Base-by-base conservation (phyloP, 768 basidiomycete species). In the Kwoniella mangroviensis region DNA sequence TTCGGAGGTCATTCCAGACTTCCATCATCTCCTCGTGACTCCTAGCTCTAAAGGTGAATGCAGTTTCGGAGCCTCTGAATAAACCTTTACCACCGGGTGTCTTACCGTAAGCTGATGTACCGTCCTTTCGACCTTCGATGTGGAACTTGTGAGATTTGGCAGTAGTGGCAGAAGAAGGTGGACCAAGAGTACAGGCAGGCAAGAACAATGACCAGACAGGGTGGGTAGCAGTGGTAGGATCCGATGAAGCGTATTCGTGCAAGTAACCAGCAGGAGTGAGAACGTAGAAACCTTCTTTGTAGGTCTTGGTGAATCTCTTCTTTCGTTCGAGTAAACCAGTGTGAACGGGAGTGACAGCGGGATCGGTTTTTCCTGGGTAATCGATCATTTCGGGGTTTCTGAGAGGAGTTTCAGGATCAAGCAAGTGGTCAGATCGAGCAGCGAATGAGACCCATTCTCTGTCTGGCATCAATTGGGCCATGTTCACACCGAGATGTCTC, bases 21-120 rank as follows among this genome's bases (percentile, higher is more conserved):
- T 99, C 97, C 93, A 98, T 93, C 93, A 98, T 94, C 75, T 98
- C 96, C 72, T 98, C 96, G 73, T 91, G 89, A 68, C 90, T 91
- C 69, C 96, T 85, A 56, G 92, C 88, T 43, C 94, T 88, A 87
- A 99, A 98, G 59, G 90, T 92, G 89, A 92, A 98, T 34, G 92
- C 92, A 42, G 79, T 81, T 66, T 85, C 84, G 68, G 77, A 79
- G 55, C 73, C 77, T 56, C 82, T 81, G 64, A 88, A 85, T 24
- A 86, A 83, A 54, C 76, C 68, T 64, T 74, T 73, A 49, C 77
- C 79, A 26, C 80, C 78, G 4, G 80, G 81, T 34, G 81, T 81
- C 75, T 82, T 82, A 65, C 83, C 83, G 73, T 73, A 75, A 52
- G 82, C 79, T 45, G 92, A 93, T 6, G 85, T 87, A 0, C 92